These are phyloP conservation scores for Alternaria brassicae DNA, from an alignment of 2,329 filamentous ascomycete species.

Conservation along the genomic window DNA sequence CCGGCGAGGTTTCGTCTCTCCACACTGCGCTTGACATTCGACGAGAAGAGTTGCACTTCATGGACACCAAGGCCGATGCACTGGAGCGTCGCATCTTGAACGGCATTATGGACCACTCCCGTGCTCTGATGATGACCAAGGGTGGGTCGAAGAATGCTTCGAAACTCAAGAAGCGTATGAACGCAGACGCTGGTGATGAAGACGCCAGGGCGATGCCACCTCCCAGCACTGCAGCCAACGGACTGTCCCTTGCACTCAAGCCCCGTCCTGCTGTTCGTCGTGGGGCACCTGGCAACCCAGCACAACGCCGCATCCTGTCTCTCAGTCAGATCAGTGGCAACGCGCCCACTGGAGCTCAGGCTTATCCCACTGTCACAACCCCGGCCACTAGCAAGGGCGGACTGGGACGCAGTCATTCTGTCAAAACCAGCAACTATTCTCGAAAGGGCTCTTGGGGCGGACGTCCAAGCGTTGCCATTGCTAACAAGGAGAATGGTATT, in stretches of 20 bases:
- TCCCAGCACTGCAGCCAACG: constrained; percentile 47
- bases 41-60: constrained; percentile 86
- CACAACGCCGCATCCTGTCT: constrained; percentile 79
- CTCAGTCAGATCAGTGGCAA: constrained; percentile 89
- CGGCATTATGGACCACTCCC: constrained; percentile 94
- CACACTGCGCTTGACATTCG: constrained; percentile 89
- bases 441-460: constrained; percentile 49
- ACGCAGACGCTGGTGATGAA: constrained; percentile 42
- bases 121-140: constrained; percentile 83
- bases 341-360: constrained; percentile 58
- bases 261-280: constrained; percentile 53
- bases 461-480: constrained; percentile 38
- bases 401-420: constrained; percentile 59
- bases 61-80: constrained; percentile 87
- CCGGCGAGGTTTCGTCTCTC: constrained; percentile 86
- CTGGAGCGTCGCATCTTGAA: constrained; percentile 93
- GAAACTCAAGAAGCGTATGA: constrained; percentile 46
- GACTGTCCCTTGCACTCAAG: constrained; percentile 59
- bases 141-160: constrained; percentile 51
- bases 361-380: constrained; percentile 44
- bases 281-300: constrained; percentile 48
- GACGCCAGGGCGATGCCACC: constrained; percentile 45
- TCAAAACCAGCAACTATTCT: constrained; percentile 46
- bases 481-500: constrained; percentile 58
- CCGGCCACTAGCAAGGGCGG: constrained; percentile 52